Evolutionary conservation across 2,329 filamentous ascomycete genomes (phyloP).

Genomic region (Daldinia sp.): DNA sequence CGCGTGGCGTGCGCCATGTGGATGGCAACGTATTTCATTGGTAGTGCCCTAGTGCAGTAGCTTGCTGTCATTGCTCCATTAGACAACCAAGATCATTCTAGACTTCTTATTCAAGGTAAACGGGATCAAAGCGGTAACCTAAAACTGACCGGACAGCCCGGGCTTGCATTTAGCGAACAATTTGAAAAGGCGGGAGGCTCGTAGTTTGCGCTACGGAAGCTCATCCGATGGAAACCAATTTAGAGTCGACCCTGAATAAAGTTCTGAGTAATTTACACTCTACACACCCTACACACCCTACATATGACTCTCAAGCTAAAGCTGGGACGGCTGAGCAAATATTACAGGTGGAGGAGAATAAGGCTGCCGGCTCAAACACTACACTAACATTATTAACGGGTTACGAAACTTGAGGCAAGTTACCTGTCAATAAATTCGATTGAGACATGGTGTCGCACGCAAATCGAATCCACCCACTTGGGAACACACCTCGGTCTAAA

Average conservation of each 20-base stretch:
- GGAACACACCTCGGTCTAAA: slow-evolving; percentile 11
- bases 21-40: slow-evolving; percentile 20
- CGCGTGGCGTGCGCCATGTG: slow-evolving; percentile 23
- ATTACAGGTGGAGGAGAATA: neutral
- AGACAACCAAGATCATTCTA: slow-evolving; percentile 11
- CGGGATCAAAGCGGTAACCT: slow-evolving; percentile 10
- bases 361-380: neutral
- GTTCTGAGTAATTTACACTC: neutral
- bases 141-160: slow-evolving; percentile 7
- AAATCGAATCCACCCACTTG: no score
- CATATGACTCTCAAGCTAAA: neutral
- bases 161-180: slow-evolving; percentile 4
- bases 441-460: slow-evolving; percentile 19
- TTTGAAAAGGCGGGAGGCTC: slow-evolving; percentile 15
- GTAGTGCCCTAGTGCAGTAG: neutral
- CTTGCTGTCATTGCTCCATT: neutral
- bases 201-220: slow-evolving; percentile 9
- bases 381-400: slow-evolving; percentile 4
- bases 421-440: slow-evolving; percentile 19
- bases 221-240: slow-evolving; percentile 12
- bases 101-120: neutral
- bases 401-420: slow-evolving; percentile 5
- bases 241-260: neutral
- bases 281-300: no score
- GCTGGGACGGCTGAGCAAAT: neutral